phyloP scores from a whole-genome alignment of 2,329 filamentous ascomycete species.

The Cordyceps javanica region DNA sequence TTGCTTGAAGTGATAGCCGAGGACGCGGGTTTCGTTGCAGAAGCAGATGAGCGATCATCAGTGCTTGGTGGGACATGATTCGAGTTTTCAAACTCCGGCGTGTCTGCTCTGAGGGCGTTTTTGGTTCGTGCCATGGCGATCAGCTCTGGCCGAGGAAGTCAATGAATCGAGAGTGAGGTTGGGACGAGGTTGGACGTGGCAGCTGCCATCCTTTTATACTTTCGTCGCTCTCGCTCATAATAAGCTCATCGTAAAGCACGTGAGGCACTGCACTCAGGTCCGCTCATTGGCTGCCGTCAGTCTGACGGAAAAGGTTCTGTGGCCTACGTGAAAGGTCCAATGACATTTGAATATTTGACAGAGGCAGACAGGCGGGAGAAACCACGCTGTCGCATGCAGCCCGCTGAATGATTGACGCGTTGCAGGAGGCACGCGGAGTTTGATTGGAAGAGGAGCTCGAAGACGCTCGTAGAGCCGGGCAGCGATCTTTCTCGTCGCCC shows the following conservation, averaged over 20 bases:
- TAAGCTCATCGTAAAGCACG: background rate
- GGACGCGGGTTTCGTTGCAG: background rate
- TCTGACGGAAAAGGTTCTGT: too few relatives aligned
- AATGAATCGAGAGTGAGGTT: background rate
- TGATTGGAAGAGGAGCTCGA: too few relatives aligned
- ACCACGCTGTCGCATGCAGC: too few relatives aligned
- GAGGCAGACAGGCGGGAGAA: too few relatives aligned
- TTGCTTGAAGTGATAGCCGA: background rate
- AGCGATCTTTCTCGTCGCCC: too few relatives aligned
- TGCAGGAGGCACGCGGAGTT: too few relatives aligned
- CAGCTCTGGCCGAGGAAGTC: background rate
- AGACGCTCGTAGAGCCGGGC: too few relatives aligned
- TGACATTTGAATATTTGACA: too few relatives aligned
- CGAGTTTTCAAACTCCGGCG: background rate
- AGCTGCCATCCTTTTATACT: background rate
- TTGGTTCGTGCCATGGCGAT: background rate
- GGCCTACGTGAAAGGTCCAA: too few relatives aligned
- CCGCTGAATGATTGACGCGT: too few relatives aligned
- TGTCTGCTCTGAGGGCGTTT: background rate
- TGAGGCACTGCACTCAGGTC: background rate
- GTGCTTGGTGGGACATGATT: background rate
- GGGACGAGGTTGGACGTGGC: background rate
- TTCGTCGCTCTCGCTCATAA: background rate
- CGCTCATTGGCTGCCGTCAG: too few relatives aligned
- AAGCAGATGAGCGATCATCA: background rate